Conservation (phyloP, 371 early-diverging fungal genomes). For the Haplosporangium sp. region DNA sequence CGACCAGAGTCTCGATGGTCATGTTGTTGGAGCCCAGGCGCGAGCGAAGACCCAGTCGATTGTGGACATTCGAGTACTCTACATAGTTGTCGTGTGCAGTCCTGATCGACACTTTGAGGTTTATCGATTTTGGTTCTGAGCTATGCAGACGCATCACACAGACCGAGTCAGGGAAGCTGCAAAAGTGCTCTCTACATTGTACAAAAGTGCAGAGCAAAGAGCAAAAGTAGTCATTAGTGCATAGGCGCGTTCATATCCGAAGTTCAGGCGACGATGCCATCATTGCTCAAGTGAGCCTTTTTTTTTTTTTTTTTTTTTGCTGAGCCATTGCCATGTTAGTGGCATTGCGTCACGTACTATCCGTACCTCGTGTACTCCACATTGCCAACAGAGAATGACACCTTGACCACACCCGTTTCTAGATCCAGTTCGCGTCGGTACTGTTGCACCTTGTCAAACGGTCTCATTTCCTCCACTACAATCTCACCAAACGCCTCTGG, state of each 20-base stretch:
- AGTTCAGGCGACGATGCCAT: too few relatives aligned
- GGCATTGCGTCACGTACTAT: too few relatives aligned
- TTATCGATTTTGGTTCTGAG: conserved; percentile 39
- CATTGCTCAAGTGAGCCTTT: not conserved
- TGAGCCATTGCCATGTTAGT: too few relatives aligned
- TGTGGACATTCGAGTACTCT: conserved; percentile 46
- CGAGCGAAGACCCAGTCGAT: conserved; percentile 35
- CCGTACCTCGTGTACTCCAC: conserved; percentile 39
- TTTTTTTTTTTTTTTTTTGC: too few relatives aligned
- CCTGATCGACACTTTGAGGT: conserved; percentile 33
- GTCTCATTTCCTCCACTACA: conserved; percentile 35
- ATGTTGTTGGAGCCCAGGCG: conserved; percentile 42
- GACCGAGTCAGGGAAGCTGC: conserved; percentile 38
- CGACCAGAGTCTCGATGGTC: conserved; percentile 35
- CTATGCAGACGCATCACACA: conserved; percentile 40
- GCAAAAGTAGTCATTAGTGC: not conserved
- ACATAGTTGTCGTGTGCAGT: conserved; percentile 13
- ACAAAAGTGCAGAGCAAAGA: not conserved
- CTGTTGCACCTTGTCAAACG: conserved; percentile 30
- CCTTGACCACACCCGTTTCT: conserved; percentile 23
- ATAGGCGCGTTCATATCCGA: too few relatives aligned
- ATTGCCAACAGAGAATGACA: conserved; percentile 21
- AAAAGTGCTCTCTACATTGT: conserved; percentile 46
- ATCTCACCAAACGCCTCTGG: conserved; percentile 41
- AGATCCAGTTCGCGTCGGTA: conserved; percentile 39